Evolutionary conservation across 2,329 filamentous ascomycete genomes (phyloP), one percentile per base, ranked within the genome.

Genomic region (Fusarium solani-melongenae): DNA sequence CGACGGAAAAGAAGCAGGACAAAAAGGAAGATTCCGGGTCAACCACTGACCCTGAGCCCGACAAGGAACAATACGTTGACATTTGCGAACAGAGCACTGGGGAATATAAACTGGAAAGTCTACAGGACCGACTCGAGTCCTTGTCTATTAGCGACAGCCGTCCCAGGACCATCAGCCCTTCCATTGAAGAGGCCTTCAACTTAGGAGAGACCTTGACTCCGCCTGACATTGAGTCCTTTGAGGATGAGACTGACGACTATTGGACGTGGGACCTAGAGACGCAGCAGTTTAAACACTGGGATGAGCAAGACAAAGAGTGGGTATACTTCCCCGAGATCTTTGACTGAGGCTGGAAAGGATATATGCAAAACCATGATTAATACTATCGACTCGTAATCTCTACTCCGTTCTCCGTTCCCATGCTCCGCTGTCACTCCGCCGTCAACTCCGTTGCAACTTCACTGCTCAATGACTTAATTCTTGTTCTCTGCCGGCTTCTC

Each of bases 401-500:
- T 53, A 53, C 49, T 51, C 27, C 27, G 17, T 31, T 51, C 55
- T 29, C 56, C 55, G 20, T 41, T 51, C 41, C 55, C 67, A 56
- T 38, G 34, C 39, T 31, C 39, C 49, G 20, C 51, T 27, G 34
- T 59, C 34, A 36, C 33, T 36, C 33, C 33, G 33, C 33, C 14
- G 33, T 15, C 51, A 62, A 56, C 53, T 61, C 55, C 41, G 59
- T 58, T 58, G 38, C 20, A 22, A 34, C 60, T 24, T 34, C 36
- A 58, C 61, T 39, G 29, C 33, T 27, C 29, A 11, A 56, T 11
- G 12, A 60, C 36, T 77, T 49, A 82, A 36, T 77, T 83, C 77
- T 84, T 84, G 64, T 79, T 84, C 33, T 83, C 82, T 34, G 68
- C 38, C 24, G 44, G 57, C 69, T 76, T 72, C 5, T 66, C 76